Evolutionary conservation across 768 basidiomycete genomes (phyloP).

Genomic region (Hypholoma fasciculare): DNA sequence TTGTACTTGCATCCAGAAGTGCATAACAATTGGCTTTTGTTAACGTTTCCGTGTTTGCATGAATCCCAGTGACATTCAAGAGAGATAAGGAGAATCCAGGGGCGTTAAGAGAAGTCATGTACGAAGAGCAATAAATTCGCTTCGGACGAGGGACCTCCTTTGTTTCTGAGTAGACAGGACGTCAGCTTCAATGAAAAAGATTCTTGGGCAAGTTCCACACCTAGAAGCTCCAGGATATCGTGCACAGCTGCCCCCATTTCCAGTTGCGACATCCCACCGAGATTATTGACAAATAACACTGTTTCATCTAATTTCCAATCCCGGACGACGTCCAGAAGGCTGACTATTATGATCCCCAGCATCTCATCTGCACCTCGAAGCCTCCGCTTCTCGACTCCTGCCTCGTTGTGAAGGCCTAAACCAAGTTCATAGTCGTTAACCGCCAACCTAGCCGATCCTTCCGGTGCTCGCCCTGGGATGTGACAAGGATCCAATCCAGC

Average conservation of each 20-base stretch:
- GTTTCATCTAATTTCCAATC: slow-evolving; percentile 45
- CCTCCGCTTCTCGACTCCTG: slow-evolving; percentile 35
- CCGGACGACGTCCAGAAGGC: slow-evolving; percentile 30
- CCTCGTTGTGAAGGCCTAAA: slow-evolving; percentile 59
- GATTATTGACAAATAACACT: slow-evolving; percentile 54
- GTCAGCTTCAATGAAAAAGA: neutral
- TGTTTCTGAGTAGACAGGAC: slow-evolving; percentile 20
- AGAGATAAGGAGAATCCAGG: slow-evolving; percentile 57
- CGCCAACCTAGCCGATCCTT: slow-evolving; percentile 14
- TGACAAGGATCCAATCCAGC: slow-evolving; percentile 57
- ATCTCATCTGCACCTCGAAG: slow-evolving; percentile 34
- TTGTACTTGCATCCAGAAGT: slow-evolving; percentile 43
- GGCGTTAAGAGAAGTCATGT: slow-evolving; percentile 63
- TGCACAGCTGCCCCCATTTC: slow-evolving; percentile 54
- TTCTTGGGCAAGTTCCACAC: slow-evolving; percentile 23
- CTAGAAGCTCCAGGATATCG: slow-evolving; percentile 40
- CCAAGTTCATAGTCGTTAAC: slow-evolving; percentile 45
- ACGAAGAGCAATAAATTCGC: slow-evolving; percentile 47
- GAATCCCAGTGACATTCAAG: slow-evolving; percentile 42
- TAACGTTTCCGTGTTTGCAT: neutral
- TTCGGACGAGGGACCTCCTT: slow-evolving; percentile 30
- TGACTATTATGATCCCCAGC: slow-evolving; percentile 37
- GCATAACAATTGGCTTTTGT: neutral
- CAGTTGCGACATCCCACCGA: slow-evolving; percentile 50
- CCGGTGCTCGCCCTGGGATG: slow-evolving; percentile 45